Base-by-base conservation (phyloP, 2,329 filamentous ascomycete species). In the Claviceps sp. region DNA sequence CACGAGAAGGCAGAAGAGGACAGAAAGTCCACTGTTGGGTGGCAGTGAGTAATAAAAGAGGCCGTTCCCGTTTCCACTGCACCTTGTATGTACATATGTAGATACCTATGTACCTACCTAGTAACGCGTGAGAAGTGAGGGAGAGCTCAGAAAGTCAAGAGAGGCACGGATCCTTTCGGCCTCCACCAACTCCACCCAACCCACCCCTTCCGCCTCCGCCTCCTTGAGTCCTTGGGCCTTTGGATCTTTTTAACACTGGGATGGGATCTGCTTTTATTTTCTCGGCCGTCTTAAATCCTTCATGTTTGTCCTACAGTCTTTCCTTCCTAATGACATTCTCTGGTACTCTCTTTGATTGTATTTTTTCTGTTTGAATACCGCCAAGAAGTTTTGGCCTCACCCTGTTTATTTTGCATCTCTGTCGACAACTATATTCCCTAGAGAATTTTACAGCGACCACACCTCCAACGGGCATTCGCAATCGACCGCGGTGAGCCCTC, bases 251-350 rank as follows among this genome's bases (percentile, higher is more conserved):
- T 30, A 16, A 11, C 43, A 24, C 3, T 52, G 45, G 40, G 51
- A 41, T 42, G 26, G 47, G 50, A 46, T 53, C 48, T 41, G 50
- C 50, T 50, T 51, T 45, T 45, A 17, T 48, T 24, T 48, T 41
- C 22, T 30, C 19, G 19, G 26, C 34, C 43, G 24, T 30, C 4
- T 43, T 48, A 10, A 34, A 11, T n/a, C 22, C 34, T 43, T 5
- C 16, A 8, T 26, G 13, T 48, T 43, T 39, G 50, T 37, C 50
- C 54, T 46, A 39, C 43, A 52, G 24, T 49, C 45, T 47, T 46
- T 53, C 7, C 19, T 40, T 50, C 38, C 41, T 50, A 45, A 19
- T 37, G n/a, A 14, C 4, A 37, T 38, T 47, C 26, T 34, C 54
- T 53, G 40, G 43, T 53, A 50, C 30, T 42, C 42, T 38, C 41